A percentile compares a stretch with the other conserved stretches of the same genome.
phyloP scores from a whole-genome alignment of 345 rosid species.

The Durio zibethinus region DNA sequence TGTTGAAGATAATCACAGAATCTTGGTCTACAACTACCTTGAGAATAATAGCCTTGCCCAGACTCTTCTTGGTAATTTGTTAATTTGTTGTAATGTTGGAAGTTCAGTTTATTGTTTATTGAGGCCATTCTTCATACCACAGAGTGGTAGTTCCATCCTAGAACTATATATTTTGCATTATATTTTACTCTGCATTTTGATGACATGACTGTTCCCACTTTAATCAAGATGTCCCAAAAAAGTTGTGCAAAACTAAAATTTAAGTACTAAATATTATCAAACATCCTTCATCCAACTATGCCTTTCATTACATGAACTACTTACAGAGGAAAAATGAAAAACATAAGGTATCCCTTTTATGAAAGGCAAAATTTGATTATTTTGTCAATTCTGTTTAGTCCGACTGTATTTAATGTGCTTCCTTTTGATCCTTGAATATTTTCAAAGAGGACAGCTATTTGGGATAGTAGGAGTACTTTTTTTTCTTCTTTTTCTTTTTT shows the following conservation, averaged over 20 bases:
- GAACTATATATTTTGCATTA: not conserved
- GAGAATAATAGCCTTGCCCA: conserved; percentile 88
- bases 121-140: not conserved
- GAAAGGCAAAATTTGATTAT: not conserved
- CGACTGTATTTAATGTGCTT: not conserved
- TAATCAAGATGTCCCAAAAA: not conserved
- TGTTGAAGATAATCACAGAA: conserved; percentile 70
- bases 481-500: not conserved
- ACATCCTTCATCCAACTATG: not conserved
- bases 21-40: conserved; percentile 83
- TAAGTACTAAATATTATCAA: not conserved
- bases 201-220: not conserved
- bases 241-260: not conserved
- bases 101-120: not conserved
- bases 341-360: not conserved
- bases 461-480: not conserved
- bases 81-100: conserved; percentile 3
- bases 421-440: not conserved
- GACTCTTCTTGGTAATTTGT: conserved; percentile 72
- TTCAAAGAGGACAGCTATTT: not conserved
- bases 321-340: not conserved
- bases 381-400: not conserved
- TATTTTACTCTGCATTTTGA: not conserved
- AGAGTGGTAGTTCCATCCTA: not conserved
- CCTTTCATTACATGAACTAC: not conserved